Conservation (phyloP, 169 alveolate species). For the Plasmodium coatneyi region DNA sequence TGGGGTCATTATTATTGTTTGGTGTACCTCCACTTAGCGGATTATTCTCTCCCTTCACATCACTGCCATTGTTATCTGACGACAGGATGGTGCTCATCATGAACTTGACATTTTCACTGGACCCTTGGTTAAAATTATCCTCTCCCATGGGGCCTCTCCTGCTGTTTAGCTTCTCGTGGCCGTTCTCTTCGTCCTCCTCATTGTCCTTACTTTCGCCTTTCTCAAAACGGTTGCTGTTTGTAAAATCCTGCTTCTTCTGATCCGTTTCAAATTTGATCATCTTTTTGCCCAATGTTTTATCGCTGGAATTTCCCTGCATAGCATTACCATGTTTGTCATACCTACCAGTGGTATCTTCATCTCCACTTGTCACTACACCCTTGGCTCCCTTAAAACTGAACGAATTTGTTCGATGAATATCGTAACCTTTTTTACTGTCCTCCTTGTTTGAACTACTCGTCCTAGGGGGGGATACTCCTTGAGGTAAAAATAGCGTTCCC, state of each 20-base stretch:
- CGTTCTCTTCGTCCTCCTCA: slow-evolving; percentile 9
- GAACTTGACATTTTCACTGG: slow-evolving; percentile 18
- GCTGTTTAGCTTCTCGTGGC: not conserved
- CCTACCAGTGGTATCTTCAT: not conserved
- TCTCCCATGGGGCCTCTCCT: not conserved
- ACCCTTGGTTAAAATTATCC: not conserved
- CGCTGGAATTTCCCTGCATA: not conserved
- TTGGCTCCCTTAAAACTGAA: not conserved
- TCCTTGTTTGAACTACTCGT: slow-evolving; percentile 2
- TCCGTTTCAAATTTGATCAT: slow-evolving; percentile 4
- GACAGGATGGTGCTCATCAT: not conserved
- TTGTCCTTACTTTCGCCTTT: not conserved
- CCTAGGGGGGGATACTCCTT: not conserved
- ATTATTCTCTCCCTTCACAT: slow-evolving; percentile 18
- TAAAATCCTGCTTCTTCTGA: not conserved
- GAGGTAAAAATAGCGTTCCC: not conserved
- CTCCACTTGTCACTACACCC: not conserved
- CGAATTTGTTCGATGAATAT: not conserved
- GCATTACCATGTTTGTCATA: not conserved
- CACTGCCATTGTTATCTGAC: not conserved
- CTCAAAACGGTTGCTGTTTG: not conserved
- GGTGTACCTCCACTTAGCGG: not conserved
- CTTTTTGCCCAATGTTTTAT: not conserved
- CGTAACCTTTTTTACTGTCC: not conserved
- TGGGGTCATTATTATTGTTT: slow-evolving; percentile 5